These are phyloP conservation scores for Diaporthe vaccinii DNA, from an alignment of 2,329 filamentous ascomycete genomes.

Conservation along the genomic window DNA sequence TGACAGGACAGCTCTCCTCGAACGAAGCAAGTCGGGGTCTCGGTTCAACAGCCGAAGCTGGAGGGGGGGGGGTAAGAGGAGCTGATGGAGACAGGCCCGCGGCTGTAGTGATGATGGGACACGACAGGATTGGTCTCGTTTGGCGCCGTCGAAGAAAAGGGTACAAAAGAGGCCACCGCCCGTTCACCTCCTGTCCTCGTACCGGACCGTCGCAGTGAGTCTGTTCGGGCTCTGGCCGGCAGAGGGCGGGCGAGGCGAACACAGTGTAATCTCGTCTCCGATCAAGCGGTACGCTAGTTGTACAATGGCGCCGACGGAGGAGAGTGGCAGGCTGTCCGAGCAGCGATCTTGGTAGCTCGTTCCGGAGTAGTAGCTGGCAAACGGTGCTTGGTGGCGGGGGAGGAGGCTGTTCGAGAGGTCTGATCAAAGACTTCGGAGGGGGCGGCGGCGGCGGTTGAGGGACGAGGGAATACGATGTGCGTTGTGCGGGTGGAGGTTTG, in stretches of 20 bases:
- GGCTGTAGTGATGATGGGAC: constrained; percentile 1
- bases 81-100: constrained; percentile 20
- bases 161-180: background rate
- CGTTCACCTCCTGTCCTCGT: constrained; percentile 31
- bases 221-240: constrained; percentile 30
- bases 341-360: background rate
- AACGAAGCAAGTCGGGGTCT: constrained; percentile 25
- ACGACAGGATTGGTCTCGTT: constrained; percentile 20
- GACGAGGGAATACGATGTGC: background rate
- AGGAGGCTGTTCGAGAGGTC: constrained; percentile 22
- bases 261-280: constrained; percentile 34
- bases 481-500: constrained; percentile 1
- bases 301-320: constrained; percentile 1
- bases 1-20: constrained; percentile 35
- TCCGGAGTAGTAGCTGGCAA: background rate
- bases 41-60: constrained; percentile 10
- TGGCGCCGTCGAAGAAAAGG: background rate
- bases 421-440: constrained; percentile 27
- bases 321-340: constrained; percentile 26
- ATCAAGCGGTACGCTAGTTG: constrained; percentile 23
- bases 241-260: constrained; percentile 29
- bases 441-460: background rate
- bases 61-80: background rate
- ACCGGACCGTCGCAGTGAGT: constrained; percentile 19
- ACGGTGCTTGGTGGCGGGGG: constrained; percentile 7